Evolutionary conservation across 2,329 filamentous ascomycete genomes (phyloP), one percentile per base, ranked within the genome.

Genomic region (Colletotrichum filicis): DNA sequence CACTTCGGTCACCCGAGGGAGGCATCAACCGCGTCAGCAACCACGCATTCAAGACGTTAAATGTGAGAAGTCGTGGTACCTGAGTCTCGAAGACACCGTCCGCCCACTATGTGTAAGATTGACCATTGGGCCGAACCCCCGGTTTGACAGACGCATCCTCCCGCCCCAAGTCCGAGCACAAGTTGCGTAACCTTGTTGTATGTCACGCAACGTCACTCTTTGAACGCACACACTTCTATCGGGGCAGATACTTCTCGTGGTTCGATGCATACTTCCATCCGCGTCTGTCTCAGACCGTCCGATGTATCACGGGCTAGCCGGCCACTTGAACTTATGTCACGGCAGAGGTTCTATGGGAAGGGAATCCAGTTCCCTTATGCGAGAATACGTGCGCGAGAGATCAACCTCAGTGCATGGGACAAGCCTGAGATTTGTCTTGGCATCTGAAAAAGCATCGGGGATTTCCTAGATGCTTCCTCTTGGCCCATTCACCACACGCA

Each of bases 281-380:
- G 37, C 7, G 19, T 26, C 5, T 37, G 69, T 63, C 19, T 69
- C 70, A 64, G 37, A 53, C 24, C 59, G 32, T 72, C 69, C n/a
- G 58, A 63, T 49, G 3, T 28, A 35, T 32, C 7, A 19, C 28
- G 28, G 64, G 2, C 52, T 14, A 5, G 12, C 22, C 49, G 37
- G 28, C 8, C 8, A 37, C 26, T 2, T 30, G 5, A 24, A 22
- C 28, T 53, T 58, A 37, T 28, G 52, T 9, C 9, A 42, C 3
- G 42, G 19, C 19, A 49, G 2, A 16, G 24, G 9, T 11, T 30
- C 37, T 24, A 30, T 4, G 19, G 37, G 30, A 24, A 49, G 16
- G 19, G 4, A 5, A 5, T 9, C 8, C 19, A 5, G 8, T n/a
- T 4, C 3, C 19, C 42, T 49, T 0, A 4, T 8, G 28, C 53